Base-by-base conservation (phyloP, 495 filamentous ascomycete species). In the Podospora conica region DNA sequence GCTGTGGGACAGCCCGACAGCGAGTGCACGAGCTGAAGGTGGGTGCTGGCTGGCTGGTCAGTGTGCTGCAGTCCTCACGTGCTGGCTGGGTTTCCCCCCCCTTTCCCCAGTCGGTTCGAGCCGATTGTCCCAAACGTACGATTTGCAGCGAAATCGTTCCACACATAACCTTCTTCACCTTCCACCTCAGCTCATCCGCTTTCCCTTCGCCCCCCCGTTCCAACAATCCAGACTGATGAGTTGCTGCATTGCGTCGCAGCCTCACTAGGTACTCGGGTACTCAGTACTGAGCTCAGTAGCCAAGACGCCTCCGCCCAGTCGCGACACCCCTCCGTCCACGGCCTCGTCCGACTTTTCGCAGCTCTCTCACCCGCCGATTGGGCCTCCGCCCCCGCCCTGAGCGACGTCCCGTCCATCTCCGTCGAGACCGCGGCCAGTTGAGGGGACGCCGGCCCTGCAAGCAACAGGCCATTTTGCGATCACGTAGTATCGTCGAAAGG, bases 141-240 rank as follows among this genome's bases (percentile, higher is more conserved):
- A 74, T 74, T 73, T 67, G 64, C 64, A 61, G 53, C 22, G 55
- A 64, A 74, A 69, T 74, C 68, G 70, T 69, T 21, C 72, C 70
- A 74, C 72, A n/a, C 67, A 56, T 68, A 66, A 69, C 64, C 68
- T 40, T 57, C 65, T 61, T 56, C 21, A 28, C 59, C 61, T 63
- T 55, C 64, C 65, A 65, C 64, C 24, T 70, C 68, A 60, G 40
- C 40, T 11, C 66, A 65, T 65, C 63, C 53, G 23, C 24, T 25
- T 54, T 53, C 20, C 20, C 29, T 15, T 29, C 18, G 8, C 25
- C 3, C 53, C 8, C 54, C 9, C 21, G 18, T n/a, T 23, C 22
- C 20, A 55, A 55, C n/a, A 22, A 55, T 11, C 60, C 33, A n/a
- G 59, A 24, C n/a, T 56, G 28, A 67, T 27, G 58, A 63, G 55